These are phyloP conservation scores for Aspergillus sclerotiicarbonarius DNA, from an alignment of 495 filamentous ascomycete species.

Conservation along the genomic window DNA sequence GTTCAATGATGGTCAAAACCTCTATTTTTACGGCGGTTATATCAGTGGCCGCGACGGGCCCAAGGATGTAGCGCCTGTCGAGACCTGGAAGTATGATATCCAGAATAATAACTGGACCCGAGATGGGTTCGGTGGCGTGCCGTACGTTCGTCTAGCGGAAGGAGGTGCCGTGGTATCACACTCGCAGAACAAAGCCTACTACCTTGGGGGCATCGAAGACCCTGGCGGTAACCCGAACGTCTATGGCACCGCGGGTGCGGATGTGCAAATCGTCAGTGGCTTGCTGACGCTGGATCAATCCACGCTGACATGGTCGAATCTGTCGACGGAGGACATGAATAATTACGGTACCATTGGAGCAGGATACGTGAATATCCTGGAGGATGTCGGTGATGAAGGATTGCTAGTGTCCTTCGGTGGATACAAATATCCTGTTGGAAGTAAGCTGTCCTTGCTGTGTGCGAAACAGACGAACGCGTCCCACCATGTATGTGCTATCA, in stretches of 20 bases:
- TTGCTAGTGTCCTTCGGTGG: constrained; percentile 7
- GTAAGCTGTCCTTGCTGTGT: neutral
- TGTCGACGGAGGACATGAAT: constrained; percentile 6
- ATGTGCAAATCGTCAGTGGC: neutral
- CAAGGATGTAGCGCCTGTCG: neutral
- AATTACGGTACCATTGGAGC: constrained; percentile 3
- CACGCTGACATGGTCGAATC: constrained; percentile 5
- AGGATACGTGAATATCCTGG: constrained; percentile 4
- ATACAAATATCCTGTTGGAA: neutral
- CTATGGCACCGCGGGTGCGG: neutral
- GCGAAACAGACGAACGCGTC: neutral
- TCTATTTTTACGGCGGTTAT: constrained; percentile 9
- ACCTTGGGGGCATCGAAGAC: neutral
- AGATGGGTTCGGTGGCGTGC: neutral
- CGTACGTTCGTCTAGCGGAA: neutral
- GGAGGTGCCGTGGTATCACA: constrained; percentile 4
- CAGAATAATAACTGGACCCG: constrained; percentile 4
- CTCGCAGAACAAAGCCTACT: neutral
- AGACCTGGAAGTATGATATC: constrained; percentile 4
- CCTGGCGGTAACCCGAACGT: constrained; percentile 4
- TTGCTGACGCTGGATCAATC: neutral
- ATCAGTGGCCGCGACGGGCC: neutral
- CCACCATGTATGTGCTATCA: neutral
- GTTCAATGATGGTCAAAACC: neutral
- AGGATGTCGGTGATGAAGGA: constrained; percentile 1